phyloP scores from a whole-genome alignment of 2,329 filamentous ascomycete genomes.

The Epicoccum sorghinum region DNA sequence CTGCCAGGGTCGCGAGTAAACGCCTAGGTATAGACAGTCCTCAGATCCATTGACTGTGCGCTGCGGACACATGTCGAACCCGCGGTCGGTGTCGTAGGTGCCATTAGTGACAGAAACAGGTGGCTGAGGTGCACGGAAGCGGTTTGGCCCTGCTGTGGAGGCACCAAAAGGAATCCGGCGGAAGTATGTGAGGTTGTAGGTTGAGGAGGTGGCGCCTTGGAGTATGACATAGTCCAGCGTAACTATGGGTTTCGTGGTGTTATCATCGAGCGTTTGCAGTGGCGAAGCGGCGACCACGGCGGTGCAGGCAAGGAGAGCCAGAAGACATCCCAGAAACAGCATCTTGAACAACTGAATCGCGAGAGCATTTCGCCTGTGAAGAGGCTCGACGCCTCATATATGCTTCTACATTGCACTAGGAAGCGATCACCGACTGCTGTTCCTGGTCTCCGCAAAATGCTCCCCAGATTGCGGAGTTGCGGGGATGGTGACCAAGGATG shows the following conservation, averaged over 20 bases:
- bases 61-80: constrained; percentile 65
- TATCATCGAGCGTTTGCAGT: constrained; percentile 1
- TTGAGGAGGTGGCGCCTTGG: constrained; percentile 57
- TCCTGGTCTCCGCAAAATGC: constrained; percentile 34
- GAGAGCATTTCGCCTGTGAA: neutral
- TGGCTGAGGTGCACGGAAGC: constrained; percentile 67
- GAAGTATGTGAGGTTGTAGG: constrained; percentile 65
- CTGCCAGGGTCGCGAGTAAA: constrained; percentile 65
- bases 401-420: constrained; percentile 10
- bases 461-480: constrained; percentile 26
- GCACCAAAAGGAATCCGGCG: constrained; percentile 67
- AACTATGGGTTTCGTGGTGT: constrained; percentile 28
- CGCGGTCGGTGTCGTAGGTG: constrained; percentile 61
- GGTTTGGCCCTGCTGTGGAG: constrained; percentile 62
- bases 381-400: neutral
- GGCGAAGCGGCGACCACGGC: constrained; percentile 19
- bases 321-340: constrained; percentile 10
- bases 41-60: constrained; percentile 62
- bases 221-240: constrained; percentile 52
- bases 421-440: constrained; percentile 26
- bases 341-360: constrained; percentile 13
- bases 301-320: constrained; percentile 12
- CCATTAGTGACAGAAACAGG: constrained; percentile 55
- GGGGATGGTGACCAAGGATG: constrained; percentile 9
- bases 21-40: constrained; percentile 66